Evolutionary conservation across 148 eudicot species (phyloP).

Genomic region (Amaranthus hypochondriacus): DNA sequence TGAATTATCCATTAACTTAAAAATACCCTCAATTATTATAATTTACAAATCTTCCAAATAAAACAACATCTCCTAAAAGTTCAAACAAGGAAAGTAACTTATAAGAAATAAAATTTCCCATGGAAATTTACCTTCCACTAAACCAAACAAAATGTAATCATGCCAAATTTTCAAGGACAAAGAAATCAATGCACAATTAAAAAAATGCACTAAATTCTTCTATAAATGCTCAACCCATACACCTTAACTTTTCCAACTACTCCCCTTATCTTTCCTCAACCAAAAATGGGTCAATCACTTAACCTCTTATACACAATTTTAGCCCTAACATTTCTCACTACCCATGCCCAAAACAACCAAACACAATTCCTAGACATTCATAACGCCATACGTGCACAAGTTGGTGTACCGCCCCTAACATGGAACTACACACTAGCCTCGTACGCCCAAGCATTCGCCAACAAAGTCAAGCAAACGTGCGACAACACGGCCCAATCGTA

Average conservation of each 20-base stretch:
- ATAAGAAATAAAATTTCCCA: too few species aligned
- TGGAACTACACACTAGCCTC: constrained; percentile 28
- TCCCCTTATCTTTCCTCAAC: background rate
- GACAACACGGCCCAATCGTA: constrained; percentile 11
- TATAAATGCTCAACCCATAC: constrained; percentile 1
- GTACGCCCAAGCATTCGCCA: constrained; percentile 17
- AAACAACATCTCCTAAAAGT: too few species aligned
- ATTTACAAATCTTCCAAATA: too few species aligned
- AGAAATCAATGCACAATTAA: background rate
- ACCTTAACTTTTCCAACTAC: background rate
- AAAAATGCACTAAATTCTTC: background rate
- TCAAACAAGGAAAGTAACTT: too few species aligned
- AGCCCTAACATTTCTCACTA: background rate
- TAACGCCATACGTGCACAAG: constrained; percentile 24
- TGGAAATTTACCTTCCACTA: background rate
- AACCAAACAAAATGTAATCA: background rate
- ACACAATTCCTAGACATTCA: constrained; percentile 28
- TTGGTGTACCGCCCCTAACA: constrained; percentile 23
- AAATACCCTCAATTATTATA: too few species aligned
- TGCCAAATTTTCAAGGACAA: background rate
- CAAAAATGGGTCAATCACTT: constrained; percentile 11
- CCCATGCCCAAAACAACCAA: constrained; percentile 21
- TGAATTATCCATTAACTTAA: too few species aligned
- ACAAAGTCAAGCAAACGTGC: constrained; percentile 15
- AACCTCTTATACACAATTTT: constrained; percentile 8